phyloP scores from a whole-genome alignment of 140 eudicot species.

The Cichorium intybus region DNA sequence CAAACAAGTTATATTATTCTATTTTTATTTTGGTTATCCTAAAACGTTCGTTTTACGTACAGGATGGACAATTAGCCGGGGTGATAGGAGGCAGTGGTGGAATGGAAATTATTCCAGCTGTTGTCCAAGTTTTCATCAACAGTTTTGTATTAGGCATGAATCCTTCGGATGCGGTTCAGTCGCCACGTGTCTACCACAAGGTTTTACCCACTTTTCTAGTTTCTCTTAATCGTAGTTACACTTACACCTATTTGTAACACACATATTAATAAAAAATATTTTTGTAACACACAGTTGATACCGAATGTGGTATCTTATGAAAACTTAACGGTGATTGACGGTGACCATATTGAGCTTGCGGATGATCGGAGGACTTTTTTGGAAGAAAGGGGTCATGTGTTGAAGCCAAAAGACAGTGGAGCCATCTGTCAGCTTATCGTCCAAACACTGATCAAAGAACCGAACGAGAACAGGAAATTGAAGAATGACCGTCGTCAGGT shows the following conservation, averaged over 20 bases:
- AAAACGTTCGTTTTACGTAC: slow-evolving; percentile 24
- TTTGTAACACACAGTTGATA: slow-evolving; percentile 48
- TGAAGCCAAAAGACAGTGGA: slow-evolving; percentile 51
- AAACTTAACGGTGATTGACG: slow-evolving; percentile 71
- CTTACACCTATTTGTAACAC: too few relatives aligned
- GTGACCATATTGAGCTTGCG: slow-evolving; percentile 72
- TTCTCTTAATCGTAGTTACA: neutral
- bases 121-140: slow-evolving; percentile 75
- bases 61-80: slow-evolving; percentile 86
- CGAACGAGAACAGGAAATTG: slow-evolving; percentile 25
- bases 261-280: too few relatives aligned
- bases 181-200: slow-evolving; percentile 87
- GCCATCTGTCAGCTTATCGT: slow-evolving; percentile 68
- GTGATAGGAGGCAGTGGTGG: slow-evolving; percentile 97
- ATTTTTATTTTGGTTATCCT: too few relatives aligned
- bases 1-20: too few relatives aligned
- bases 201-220: slow-evolving; percentile 17
- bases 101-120: slow-evolving; percentile 73
- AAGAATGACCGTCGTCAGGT: slow-evolving; percentile 16
- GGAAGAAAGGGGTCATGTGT: slow-evolving; percentile 59
- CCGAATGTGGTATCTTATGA: slow-evolving; percentile 75
- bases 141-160: slow-evolving; percentile 78
- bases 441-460: slow-evolving; percentile 41
- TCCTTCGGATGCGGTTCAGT: slow-evolving; percentile 64
- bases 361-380: slow-evolving; percentile 46